phyloP scores from a whole-genome alignment of 2,329 filamentous ascomycete genomes.

The Monilinia vaccinii-corymbosi region DNA sequence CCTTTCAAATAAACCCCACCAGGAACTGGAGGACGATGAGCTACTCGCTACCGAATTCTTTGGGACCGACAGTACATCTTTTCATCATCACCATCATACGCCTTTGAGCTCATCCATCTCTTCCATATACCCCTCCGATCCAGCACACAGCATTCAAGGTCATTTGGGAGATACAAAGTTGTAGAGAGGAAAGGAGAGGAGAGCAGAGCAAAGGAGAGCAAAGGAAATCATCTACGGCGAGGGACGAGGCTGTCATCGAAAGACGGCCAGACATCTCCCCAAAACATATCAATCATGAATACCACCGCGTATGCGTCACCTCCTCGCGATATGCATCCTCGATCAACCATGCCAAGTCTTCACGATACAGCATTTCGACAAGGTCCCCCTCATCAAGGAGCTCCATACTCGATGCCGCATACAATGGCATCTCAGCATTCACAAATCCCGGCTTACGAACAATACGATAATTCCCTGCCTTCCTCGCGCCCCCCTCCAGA shows the following conservation, averaged over 20 bases:
- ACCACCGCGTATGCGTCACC: conserved; percentile 22
- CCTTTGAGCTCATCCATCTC: no score
- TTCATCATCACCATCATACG: conserved; percentile 1
- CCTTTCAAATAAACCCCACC: not conserved
- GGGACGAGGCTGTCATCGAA: not conserved
- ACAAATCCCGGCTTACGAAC: conserved; percentile 14
- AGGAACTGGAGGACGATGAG: no score
- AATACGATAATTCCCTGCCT: conserved; percentile 12
- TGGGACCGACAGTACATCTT: conserved; percentile 4
- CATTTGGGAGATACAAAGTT: no score
- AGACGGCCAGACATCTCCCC: not conserved
- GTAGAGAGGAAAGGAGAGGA: no score
- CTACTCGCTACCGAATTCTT: conserved; percentile 4
- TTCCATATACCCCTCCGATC: not conserved
- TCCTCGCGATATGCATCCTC: conserved; percentile 15
- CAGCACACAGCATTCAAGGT: not conserved
- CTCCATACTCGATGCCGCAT: conserved; percentile 19
- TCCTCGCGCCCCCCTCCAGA: conserved; percentile 19
- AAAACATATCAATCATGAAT: conserved; percentile 13
- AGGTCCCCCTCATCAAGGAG: conserved; percentile 10
- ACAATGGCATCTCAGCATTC: conserved; percentile 15
- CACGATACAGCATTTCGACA: conserved; percentile 15
- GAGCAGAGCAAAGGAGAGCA: no score
- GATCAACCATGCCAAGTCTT: conserved; percentile 13
- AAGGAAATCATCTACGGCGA: not conserved